Conservation (phyloP, 2,329 filamentous ascomycete species). For the Penicillium vulpinum region DNA sequence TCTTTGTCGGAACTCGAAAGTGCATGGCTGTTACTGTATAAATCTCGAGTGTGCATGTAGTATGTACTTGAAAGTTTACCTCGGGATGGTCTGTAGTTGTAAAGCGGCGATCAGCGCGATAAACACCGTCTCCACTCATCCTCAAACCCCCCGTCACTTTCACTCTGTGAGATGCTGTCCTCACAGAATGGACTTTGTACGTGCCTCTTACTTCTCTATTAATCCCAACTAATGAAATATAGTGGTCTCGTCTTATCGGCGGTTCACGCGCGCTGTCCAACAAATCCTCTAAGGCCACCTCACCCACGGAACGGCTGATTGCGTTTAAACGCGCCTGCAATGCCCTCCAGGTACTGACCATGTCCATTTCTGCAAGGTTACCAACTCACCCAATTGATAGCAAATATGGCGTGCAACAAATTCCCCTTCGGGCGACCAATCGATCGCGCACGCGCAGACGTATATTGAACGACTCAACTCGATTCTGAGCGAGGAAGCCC, state of each 20-base stretch:
- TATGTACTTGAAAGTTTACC: background rate
- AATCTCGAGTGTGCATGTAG: background rate
- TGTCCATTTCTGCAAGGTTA: background rate
- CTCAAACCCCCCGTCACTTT: constrained; percentile 17
- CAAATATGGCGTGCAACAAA: constrained; percentile 62
- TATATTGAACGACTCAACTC: constrained; percentile 59
- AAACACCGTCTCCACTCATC: constrained; percentile 24
- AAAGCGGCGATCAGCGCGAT: constrained; percentile 17
- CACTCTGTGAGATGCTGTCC: constrained; percentile 31
- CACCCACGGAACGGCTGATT: constrained; percentile 60
- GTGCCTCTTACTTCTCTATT: constrained; percentile 19
- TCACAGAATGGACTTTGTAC: constrained; percentile 47
- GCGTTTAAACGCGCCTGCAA: constrained; percentile 64
- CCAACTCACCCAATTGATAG: constrained; percentile 34
- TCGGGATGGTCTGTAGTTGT: background rate
- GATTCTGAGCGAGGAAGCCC: constrained; percentile 84
- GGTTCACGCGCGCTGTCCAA: constrained; percentile 52
- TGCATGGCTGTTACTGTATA: background rate
- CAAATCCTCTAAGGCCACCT: constrained; percentile 54
- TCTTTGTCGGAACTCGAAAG: background rate
- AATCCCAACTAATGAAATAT: constrained; percentile 8
- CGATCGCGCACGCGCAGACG: constrained; percentile 52
- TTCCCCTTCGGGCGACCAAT: constrained; percentile 52
- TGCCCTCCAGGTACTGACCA: constrained; percentile 52
- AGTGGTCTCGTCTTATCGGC: constrained; percentile 65